Base-by-base conservation (phyloP, 1,284 basidiomycete species). In the Neolentinus lepideus region DNA sequence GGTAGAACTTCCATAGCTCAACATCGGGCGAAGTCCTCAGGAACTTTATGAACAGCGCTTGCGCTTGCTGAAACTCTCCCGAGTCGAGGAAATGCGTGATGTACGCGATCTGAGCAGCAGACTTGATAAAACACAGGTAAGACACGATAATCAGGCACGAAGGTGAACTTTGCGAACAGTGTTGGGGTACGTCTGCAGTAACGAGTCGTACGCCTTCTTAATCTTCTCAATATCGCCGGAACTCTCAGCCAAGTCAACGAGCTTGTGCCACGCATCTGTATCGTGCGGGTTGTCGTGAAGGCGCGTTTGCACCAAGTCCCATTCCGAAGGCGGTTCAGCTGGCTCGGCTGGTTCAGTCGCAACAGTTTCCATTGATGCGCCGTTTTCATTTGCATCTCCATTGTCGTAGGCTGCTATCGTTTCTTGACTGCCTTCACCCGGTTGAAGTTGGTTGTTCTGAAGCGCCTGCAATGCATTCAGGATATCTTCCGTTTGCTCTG, bases 1-100 rank as follows among this genome's bases (percentile, higher is more conserved):
- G 74, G 68, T 94, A 94, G 66, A 88, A 90, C 63, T 84, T 86
- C 88, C 92, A 94, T 1, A 96, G 74, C 58, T 94, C 90, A 57
- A 94, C 90, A 47, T 86, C 88, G 4, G 90, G 87, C 0, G 92
- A 93, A 1, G 81, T 80, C 67, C 84, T 85, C 60, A 96, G 71
- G 69, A 90, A 95, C 53, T 84, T 80, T 63, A 85, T 87, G 75
- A 96, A 95, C 21, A 93, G 71, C 16, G 79, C 77, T 72, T 92
- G 87, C 27, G 86, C 89, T 64, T 84, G 83, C 59, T 79, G 78
- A 68, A 88, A 89, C 22, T 81, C 76, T 21, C 76, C 73, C 25
- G 77, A 80, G 60, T 79, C 77, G 65, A 93, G 71, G 63, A 89
- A 91, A 64, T 94, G 87, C 56, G 83, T 84, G 65, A 94, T 80